Base-by-base conservation (phyloP, 805 yeast genomes). In the Ogataea nakhonphanomensis region DNA sequence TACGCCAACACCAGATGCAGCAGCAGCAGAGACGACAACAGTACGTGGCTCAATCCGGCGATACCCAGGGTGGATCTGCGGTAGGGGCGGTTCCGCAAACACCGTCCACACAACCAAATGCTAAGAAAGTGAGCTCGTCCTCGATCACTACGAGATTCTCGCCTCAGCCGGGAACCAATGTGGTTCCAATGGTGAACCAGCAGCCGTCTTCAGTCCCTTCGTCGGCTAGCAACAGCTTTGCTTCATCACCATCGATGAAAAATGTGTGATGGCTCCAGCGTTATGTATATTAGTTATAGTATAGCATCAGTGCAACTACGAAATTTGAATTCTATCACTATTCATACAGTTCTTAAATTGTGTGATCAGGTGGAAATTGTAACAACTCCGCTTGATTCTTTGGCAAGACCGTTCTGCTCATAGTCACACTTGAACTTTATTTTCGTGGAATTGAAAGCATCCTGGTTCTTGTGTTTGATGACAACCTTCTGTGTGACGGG, bases 371-470 rank as follows among this genome's bases (percentile, higher is more conserved):
- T 38, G 22, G 37, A 31, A 32, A 49, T 33, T 20, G 59, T 54
- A 5, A 65, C 65, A 17, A 80, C 78, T 7, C 88, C 87, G 8
- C 79, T 71, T 48, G 79, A 84, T 50, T 74, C 81, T 14, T 61
- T 62, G 7, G 61, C 58, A 15, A 59, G 57, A n/a, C 79, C 76
- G 38, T 73, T 75, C 8, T 71, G 57, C 8, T 54, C 51, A 57
- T 76, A 86, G 41, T 74, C 74, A 17, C 75, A 71, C 59, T 81
- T 84, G 91, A 90, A 87, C 60, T 86, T 83, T 43, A 87, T 69
- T 61, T 84, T 85, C 50, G 83, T 32, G 13, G 45, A 30, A 17
- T 26, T 29, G 40, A 47, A 36, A 8, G 28, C 27, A 10, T 33
- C 48, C 33, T 53, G 48, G 21, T 43, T 40, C 37, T 48, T 49